A percentile compares a stretch with the other conserved stretches of the same genome.
Evolutionary conservation across 257 asterid species (phyloP).

Genomic region (Solanum piurae): DNA sequence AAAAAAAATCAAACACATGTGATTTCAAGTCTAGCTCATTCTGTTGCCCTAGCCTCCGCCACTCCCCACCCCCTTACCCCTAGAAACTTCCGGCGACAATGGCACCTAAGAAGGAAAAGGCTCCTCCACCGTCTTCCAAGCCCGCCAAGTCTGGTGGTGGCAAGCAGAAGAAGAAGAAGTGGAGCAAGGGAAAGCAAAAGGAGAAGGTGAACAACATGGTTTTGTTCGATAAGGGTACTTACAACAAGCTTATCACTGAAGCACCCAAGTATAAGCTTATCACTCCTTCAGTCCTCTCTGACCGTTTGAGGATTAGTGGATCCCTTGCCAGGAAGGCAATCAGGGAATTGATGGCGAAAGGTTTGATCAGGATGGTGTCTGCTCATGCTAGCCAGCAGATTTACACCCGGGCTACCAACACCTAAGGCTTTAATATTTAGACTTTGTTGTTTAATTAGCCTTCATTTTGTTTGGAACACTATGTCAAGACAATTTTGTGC

Average conservation of each 20-base stretch:
- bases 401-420: conserved; percentile 9
- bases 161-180: not conserved
- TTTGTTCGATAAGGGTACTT: conserved; percentile 19
- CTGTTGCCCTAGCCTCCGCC: no score
- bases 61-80: no score
- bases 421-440: not conserved
- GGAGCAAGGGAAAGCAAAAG: conserved; percentile 29
- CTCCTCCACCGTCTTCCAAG: no score
- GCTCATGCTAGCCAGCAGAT: conserved; percentile 14
- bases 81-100: no score
- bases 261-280: conserved; percentile 16
- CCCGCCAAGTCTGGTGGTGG: no score
- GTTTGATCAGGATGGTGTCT: conserved; percentile 13
- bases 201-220: conserved; percentile 30
- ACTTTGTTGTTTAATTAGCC: not conserved
- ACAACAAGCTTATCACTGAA: conserved; percentile 11
- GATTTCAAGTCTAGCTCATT: not conserved
- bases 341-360: conserved; percentile 3
- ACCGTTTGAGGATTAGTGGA: conserved; percentile 16
- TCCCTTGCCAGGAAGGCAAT: conserved; percentile 17
- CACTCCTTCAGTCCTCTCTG: not conserved
- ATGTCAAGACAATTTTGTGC: not conserved
- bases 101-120: no score
- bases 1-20: not conserved
- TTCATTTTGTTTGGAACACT: not conserved